Evolutionary conservation across 345 rosid genomes (phyloP).

Genomic region (Laguncularia racemosa): DNA sequence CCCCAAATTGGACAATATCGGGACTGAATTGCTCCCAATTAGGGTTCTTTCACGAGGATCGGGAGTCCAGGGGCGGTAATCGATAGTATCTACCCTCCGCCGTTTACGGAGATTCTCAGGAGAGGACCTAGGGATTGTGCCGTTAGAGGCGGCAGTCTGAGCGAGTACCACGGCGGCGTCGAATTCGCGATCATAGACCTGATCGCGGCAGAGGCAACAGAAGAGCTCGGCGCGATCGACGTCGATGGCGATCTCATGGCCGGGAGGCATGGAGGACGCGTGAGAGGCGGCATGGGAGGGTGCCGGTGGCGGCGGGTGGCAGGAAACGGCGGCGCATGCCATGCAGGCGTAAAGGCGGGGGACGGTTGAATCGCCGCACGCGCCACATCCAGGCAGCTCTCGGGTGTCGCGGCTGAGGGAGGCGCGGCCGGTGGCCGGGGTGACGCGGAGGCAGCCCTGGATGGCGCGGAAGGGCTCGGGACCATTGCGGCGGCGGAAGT

Average conservation of each 20-base stretch:
- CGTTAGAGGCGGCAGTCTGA: constrained; percentile 39
- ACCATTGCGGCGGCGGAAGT: constrained; percentile 40
- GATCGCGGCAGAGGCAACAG: constrained; percentile 52
- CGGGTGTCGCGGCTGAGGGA: constrained; percentile 37
- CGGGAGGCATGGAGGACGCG: constrained; percentile 21
- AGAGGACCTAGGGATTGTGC: constrained; percentile 27
- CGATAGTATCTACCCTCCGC: constrained; percentile 42
- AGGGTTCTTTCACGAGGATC: constrained; percentile 25
- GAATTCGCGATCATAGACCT: constrained; percentile 81
- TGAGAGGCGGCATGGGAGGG: constrained; percentile 45
- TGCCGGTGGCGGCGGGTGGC: constrained; percentile 31
- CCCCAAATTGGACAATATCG: constrained; percentile 33
- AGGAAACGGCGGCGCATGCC: constrained; percentile 43
- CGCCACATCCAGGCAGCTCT: constrained; percentile 47
- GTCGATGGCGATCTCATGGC: constrained; percentile 58
- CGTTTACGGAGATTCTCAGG: constrained; percentile 51
- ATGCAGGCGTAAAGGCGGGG: constrained; percentile 53
- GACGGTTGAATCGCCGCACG: constrained; percentile 26
- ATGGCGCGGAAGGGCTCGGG: constrained; percentile 46
- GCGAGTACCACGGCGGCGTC: constrained; percentile 56
- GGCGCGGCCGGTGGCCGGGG: constrained; percentile 50
- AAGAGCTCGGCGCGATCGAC: constrained; percentile 58
- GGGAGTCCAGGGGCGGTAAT: constrained; percentile 44
- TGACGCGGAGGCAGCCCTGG: constrained; percentile 50
- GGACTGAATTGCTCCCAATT: constrained; percentile 34